Percentiles rank a stretch among this genome's conserved stretches.
phyloP scores from a whole-genome alignment of 176 grass and related monocot species.

The Guadua angustifolia region DNA sequence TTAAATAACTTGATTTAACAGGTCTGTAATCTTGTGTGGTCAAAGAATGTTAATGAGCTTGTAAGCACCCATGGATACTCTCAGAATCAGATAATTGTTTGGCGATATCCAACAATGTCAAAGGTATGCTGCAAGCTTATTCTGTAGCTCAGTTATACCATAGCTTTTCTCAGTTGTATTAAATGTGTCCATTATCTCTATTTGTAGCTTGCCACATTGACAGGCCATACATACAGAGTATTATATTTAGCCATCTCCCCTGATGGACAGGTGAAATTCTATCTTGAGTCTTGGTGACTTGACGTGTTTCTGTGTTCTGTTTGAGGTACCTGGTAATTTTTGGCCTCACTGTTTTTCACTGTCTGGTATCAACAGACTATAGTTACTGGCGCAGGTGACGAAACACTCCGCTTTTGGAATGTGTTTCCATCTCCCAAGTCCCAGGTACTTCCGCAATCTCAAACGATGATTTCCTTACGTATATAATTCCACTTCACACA shows the following conservation, averaged over 20 bases:
- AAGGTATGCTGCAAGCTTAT: constrained; percentile 57
- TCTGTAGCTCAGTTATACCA: neutral
- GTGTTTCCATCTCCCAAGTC: constrained; percentile 98
- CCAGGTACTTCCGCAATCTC: constrained; percentile 51
- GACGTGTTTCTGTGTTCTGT: constrained; percentile 8
- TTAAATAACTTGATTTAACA: constrained; percentile 38
- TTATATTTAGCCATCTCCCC: constrained; percentile 96
- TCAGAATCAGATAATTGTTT: constrained; percentile 99
- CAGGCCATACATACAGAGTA: constrained; percentile 84
- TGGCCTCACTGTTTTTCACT: neutral
- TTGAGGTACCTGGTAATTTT: neutral
- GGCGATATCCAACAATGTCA: constrained; percentile 98
- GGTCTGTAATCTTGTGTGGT: constrained; percentile 99
- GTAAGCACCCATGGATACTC: constrained; percentile 97
- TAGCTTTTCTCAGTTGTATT: neutral
- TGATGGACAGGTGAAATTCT: constrained; percentile 78
- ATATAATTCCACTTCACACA: neutral
- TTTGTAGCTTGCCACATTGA: constrained; percentile 91
- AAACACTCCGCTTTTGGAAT: constrained; percentile 97
- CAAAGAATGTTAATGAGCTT: constrained; percentile 98
- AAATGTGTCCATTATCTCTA: neutral
- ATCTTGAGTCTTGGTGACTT: constrained; percentile 6
- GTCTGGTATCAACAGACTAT: constrained; percentile 69
- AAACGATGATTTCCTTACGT: neutral
- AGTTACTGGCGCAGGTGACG: constrained; percentile 94